Evolutionary conservation across 768 basidiomycete species (phyloP).

Genomic region (Paxillus involutus): DNA sequence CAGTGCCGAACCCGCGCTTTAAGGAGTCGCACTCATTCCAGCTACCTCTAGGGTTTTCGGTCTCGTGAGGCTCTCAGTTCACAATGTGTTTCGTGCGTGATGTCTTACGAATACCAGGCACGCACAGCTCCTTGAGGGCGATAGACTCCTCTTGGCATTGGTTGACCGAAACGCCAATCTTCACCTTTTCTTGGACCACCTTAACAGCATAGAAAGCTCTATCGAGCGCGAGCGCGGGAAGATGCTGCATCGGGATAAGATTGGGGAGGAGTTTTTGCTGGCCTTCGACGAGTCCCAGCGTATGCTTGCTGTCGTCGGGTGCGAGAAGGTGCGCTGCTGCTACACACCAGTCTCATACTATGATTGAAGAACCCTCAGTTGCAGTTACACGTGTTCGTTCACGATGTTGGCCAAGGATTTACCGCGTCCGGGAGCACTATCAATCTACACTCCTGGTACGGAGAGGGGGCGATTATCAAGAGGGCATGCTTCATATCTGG

Average conservation of each 20-base stretch:
- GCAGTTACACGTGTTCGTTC: slow-evolving; percentile 44
- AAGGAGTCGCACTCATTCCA: slow-evolving; percentile 24
- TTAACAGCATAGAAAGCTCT: slow-evolving; percentile 33
- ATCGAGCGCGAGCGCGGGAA: slow-evolving; percentile 33
- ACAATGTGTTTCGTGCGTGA: neutral
- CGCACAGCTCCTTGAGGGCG: slow-evolving; percentile 40
- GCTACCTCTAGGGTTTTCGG: slow-evolving; percentile 19
- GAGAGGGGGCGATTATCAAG: slow-evolving; percentile 32
- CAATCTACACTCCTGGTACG: slow-evolving; percentile 48
- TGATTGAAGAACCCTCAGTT: slow-evolving; percentile 22
- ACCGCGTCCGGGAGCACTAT: slow-evolving; percentile 42
- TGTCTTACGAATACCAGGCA: slow-evolving; percentile 22
- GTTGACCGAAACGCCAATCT: slow-evolving; percentile 33
- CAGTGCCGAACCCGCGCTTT: slow-evolving; percentile 25
- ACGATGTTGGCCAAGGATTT: slow-evolving; percentile 47
- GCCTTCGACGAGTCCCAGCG: slow-evolving; percentile 54
- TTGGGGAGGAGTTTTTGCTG: slow-evolving; percentile 44
- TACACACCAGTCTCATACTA: neutral
- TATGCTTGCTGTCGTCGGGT: slow-evolving; percentile 45
- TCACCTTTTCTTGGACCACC: slow-evolving; percentile 37
- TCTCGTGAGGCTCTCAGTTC: slow-evolving; percentile 18
- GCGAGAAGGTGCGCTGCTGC: slow-evolving; percentile 36
- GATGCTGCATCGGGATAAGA: slow-evolving; percentile 42
- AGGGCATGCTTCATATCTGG: slow-evolving; percentile 47
- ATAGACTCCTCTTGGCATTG: slow-evolving; percentile 40